Evolutionary conservation across 177 flowering plant species (phyloP), one percentile per base, ranked within the genome.

Genomic region (Tripterygium wilfordii): DNA sequence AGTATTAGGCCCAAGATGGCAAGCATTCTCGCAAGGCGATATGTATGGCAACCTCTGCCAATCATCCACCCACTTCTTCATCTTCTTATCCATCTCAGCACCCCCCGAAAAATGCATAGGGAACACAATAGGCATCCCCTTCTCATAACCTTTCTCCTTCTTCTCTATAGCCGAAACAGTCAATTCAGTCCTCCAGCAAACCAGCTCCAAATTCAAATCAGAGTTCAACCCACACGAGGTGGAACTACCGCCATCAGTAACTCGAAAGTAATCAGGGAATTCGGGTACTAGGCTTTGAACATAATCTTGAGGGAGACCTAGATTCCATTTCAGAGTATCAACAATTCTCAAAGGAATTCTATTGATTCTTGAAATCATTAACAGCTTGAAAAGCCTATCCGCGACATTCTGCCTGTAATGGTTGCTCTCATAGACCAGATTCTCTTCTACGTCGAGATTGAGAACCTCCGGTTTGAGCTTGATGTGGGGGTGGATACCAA

Each of bases 11-110:
- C 60, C 23, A 22, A 86, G 68, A 71, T 86, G 83, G 6, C 33
- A 42, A 1, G 79, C 91, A 63, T 86, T 70, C 54, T 86, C 96
- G 50, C 89, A 92, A 0, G 98, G 96, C 2, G 96, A 86, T 38
- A 82, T 51, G 56, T 92, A 92, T 3, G 94, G 94, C 74, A 92
- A 57, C 57, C 70, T 80, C 70, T 86, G 91, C 98, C 96, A 92
- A 2, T 84, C 81, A 29, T 80, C 78, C 8, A 77, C 39, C 96
- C 91, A 86, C 38, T 68, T 73, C 74, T 70, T 70, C 53, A 74
- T 52, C 62, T 73, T 76, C 68, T 80, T 86, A 66, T 89, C 79
- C 78, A 86, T 51, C 62, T 76, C 86, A 56, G 77, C 79, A 25
- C 91, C 94, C 41, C 51, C 68, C 0, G 98, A 78, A 50, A 67